Conservation (phyloP, 306 rosid genomes). For the Prunus mongolica region DNA sequence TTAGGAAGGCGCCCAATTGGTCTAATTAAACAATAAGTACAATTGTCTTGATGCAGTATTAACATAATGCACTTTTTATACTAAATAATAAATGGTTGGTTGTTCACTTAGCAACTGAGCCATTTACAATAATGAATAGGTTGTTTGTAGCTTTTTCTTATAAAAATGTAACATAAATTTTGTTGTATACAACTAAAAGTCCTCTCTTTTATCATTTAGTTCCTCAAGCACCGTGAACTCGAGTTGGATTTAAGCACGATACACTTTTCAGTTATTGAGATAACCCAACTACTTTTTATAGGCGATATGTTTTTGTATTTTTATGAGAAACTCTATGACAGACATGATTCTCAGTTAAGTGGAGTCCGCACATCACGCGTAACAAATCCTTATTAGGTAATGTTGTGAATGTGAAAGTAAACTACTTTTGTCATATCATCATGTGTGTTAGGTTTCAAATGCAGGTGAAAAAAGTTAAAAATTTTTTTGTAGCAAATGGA, state of each 20-base stretch:
- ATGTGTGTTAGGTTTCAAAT: neutral
- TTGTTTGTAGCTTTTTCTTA: neutral
- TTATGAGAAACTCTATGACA: too few species aligned
- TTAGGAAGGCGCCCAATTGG: neutral
- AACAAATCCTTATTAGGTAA: too few species aligned
- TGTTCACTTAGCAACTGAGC: neutral
- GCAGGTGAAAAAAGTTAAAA: neutral
- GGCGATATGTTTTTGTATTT: too few species aligned
- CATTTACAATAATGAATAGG: neutral
- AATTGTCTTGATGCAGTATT: slow-evolving; percentile 14
- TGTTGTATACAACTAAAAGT: too few species aligned
- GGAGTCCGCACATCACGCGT: too few species aligned
- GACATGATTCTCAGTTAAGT: too few species aligned
- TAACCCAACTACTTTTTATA: too few species aligned
- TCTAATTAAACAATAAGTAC: slow-evolving; percentile 1
- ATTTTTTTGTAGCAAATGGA: neutral
- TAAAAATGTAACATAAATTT: too few species aligned
- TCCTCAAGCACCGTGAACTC: too few species aligned
- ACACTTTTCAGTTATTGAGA: too few species aligned
- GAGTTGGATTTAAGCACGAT: neutral
- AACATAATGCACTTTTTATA: neutral
- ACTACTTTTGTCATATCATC: neutral
- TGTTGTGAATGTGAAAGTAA: neutral
- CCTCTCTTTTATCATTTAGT: too few species aligned
- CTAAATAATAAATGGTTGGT: neutral